Evolutionary conservation across 75 land plant species (phyloP).

Genomic region (Gnetum montanum): DNA sequence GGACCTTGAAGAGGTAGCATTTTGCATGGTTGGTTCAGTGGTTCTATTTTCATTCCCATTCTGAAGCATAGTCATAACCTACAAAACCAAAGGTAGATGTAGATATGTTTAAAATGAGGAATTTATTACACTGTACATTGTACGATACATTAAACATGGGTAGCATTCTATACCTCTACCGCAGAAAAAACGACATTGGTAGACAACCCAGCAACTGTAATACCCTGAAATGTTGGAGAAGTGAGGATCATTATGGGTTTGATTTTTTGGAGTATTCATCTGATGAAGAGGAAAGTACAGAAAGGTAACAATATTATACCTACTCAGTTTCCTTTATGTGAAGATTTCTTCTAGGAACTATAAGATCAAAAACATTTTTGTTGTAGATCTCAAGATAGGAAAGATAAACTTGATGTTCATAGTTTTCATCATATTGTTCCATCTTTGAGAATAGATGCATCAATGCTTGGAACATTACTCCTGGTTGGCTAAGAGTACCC

Average conservation of each 20-base stretch:
- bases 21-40: conserved; percentile 16
- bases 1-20: conserved; percentile 27
- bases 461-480: conserved; percentile 21
- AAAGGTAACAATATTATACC: too few relatives aligned
- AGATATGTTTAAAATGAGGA: too few relatives aligned
- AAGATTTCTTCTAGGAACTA: conserved; percentile 18
- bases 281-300: too few relatives aligned
- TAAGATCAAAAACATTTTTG: conserved; percentile 15
- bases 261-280: too few relatives aligned
- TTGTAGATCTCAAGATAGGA: conserved; percentile 27
- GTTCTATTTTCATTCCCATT: conserved; percentile 14
- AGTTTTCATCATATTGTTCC: conserved; percentile 2
- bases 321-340: conserved; percentile 16
- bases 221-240: conserved; percentile 18
- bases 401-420: conserved; percentile 3
- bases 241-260: neutral
- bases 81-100: neutral
- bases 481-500: conserved; percentile 13
- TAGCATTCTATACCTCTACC: conserved; percentile 16
- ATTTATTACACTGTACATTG: too few relatives aligned
- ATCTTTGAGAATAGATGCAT: conserved; percentile 18
- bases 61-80: conserved; percentile 25
- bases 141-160: too few relatives aligned
- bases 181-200: conserved; percentile 8
- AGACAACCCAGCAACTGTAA: conserved; percentile 14